Evolutionary conservation across 1,284 basidiomycete species (phyloP).

Genomic region (Trichosporon coremiiforme): DNA sequence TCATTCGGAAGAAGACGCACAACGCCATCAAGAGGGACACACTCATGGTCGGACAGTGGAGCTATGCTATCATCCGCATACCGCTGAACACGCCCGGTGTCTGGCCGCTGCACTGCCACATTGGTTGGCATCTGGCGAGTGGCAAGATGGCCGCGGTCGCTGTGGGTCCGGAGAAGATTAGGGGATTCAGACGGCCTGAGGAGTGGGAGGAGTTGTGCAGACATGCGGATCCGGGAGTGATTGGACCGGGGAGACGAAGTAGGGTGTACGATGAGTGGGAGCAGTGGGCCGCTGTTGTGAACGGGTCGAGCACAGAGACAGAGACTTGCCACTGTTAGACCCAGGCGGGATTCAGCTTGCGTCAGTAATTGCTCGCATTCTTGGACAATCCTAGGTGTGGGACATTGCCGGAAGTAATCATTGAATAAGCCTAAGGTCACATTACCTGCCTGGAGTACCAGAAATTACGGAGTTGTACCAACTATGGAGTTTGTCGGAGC

Average conservation of each 20-base stretch:
- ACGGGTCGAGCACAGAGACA: too few species aligned
- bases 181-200: not conserved
- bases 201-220: conserved; percentile 18
- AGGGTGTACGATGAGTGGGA: not conserved
- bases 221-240: not conserved
- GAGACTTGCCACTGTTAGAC: too few species aligned
- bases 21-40: conserved; percentile 56
- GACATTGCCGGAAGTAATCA: too few species aligned
- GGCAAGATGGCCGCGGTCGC: conserved; percentile 31
- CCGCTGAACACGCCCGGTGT: conserved; percentile 37
- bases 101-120: conserved; percentile 40
- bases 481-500: too few species aligned
- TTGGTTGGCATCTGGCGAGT: conserved; percentile 35
- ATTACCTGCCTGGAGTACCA: too few species aligned
- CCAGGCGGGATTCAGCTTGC: too few species aligned
- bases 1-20: conserved; percentile 16
- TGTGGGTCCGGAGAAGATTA: conserved; percentile 14
- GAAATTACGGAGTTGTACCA: too few species aligned
- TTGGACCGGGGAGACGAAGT: conserved; percentile 5
- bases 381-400: too few species aligned
- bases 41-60: conserved; percentile 40
- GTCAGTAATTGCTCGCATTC: too few species aligned
- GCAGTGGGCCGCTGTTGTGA: not conserved
- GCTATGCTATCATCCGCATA: conserved; percentile 37
- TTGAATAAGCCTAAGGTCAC: too few species aligned